Base-by-base conservation (phyloP, 257 asterid genomes). In the Cordia subcordata region DNA sequence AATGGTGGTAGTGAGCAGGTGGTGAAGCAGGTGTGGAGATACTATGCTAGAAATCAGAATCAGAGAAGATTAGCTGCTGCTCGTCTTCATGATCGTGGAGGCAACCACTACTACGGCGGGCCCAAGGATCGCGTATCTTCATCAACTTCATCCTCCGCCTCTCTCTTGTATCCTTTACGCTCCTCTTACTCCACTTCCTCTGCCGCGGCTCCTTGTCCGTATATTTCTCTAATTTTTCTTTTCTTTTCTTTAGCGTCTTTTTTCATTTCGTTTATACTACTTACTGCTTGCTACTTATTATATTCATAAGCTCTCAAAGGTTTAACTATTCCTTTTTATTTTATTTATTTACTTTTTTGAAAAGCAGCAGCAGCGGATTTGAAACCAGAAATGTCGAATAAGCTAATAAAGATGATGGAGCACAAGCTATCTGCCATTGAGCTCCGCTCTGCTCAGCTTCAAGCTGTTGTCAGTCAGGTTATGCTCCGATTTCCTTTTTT, bases 341-440 rank as follows among this genome's bases (percentile, higher is more conserved):
- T 6, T 13, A 45, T 45, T 1, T 13, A 12, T 2, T 13, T 18
- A 4, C n/a, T 15, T 19, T 10, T 52, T 18, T 8, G 32, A 18
- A 53, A 3, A 0, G 11, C 10, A 20, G n/a, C 33, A 21, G n/a
- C 38, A 53, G 74, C 75, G 32, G 84, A 69, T 59, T 33, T 63
- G 55, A 80, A 67, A 45, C 84, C 82, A 60, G 87, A 86, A 53
- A 81, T 86, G 35, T 84, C 99, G 38, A n/a, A 53, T 38, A 91
- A 84, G 67, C 70, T 92, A 39, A 79, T 88, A 80, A 78, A 82
- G 62, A 81, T 84, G 23, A 92, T 92, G 99, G 94, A 92, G 19
- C 89, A 73, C 15, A 85, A 86, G 61, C 32, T 86, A 59, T 59
- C 83, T 15, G 77, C 92, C 19, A 68, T 92, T n/a, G 94, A 84